Conservation (phyloP, 1,284 basidiomycete species). For the Hortiboletus rubellus region DNA sequence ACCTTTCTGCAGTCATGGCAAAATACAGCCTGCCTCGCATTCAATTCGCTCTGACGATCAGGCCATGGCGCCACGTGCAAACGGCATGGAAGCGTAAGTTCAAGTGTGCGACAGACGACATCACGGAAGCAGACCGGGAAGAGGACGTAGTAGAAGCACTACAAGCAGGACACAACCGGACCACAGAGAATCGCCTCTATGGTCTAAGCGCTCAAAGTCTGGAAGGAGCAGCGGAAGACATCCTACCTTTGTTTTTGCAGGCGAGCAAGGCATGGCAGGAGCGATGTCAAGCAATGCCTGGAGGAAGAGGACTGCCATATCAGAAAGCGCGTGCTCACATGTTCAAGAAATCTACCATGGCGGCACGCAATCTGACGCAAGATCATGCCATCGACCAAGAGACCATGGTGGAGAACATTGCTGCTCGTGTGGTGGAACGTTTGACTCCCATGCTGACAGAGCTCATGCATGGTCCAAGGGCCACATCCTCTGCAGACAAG, state of each 20-base stretch:
- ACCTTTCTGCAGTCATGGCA: neutral
- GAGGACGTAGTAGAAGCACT: conserved; percentile 11
- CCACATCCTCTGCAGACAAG: too few species aligned
- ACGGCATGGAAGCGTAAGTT: conserved; percentile 27
- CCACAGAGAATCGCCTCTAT: conserved; percentile 28
- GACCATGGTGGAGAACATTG: too few species aligned
- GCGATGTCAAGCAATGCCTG: conserved; percentile 13
- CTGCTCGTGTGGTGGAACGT: too few species aligned
- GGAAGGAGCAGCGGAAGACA: neutral
- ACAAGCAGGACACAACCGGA: conserved; percentile 25
- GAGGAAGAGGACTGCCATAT: neutral
- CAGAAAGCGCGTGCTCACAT: neutral
- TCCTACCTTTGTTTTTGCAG: neutral
- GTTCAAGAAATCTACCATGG: too few species aligned
- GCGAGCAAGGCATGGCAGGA: too few species aligned
- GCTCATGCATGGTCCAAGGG: too few species aligned
- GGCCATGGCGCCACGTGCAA: conserved; percentile 28
- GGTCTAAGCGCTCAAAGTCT: conserved; percentile 6
- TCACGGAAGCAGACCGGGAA: neutral
- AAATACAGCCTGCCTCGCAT: neutral
- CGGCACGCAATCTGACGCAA: too few species aligned
- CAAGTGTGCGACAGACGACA: conserved; percentile 1
- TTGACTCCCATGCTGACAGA: too few species aligned
- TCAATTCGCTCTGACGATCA: neutral
- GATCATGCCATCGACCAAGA: too few species aligned